These are phyloP conservation scores for Lathyrus oleraceus DNA, from an alignment of 306 rosid genomes.

Conservation along the genomic window DNA sequence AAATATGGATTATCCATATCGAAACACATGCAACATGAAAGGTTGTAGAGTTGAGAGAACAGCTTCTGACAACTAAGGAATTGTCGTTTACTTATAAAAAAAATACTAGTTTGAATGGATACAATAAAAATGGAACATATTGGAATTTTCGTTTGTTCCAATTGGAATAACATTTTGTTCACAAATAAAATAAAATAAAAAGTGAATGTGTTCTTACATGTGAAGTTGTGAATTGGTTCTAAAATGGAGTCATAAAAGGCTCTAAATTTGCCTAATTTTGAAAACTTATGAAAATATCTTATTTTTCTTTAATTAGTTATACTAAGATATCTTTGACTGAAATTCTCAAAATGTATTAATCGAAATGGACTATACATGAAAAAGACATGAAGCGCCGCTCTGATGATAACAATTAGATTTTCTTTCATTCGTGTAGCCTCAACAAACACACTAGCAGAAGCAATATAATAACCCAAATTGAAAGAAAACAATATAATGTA, in stretches of 20 bases:
- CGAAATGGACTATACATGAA: no score
- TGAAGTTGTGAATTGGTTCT: not conserved
- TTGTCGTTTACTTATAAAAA: no score
- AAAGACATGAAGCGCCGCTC: no score
- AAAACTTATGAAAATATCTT: no score
- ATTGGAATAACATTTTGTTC: not conserved
- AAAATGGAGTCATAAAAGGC: not conserved
- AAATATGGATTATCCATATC: slow-evolving; percentile 51
- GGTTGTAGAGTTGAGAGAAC: slow-evolving; percentile 50
- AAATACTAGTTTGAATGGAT: not conserved
- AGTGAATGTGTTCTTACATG: not conserved
- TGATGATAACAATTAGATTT: no score
- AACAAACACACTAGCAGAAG: no score
- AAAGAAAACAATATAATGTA: no score
- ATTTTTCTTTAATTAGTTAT: not conserved
- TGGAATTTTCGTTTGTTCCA: slow-evolving; percentile 9
- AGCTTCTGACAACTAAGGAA: slow-evolving; percentile 31
- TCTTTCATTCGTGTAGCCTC: no score
- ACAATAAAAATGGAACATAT: not conserved
- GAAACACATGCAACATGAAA: slow-evolving; percentile 50
- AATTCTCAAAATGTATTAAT: no score
- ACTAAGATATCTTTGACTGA: no score
- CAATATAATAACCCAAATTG: no score
- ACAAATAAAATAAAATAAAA: not conserved
- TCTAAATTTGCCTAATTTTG: not conserved